Base-by-base conservation (phyloP, 1,284 basidiomycete genomes). In the Tremellales sp. region DNA sequence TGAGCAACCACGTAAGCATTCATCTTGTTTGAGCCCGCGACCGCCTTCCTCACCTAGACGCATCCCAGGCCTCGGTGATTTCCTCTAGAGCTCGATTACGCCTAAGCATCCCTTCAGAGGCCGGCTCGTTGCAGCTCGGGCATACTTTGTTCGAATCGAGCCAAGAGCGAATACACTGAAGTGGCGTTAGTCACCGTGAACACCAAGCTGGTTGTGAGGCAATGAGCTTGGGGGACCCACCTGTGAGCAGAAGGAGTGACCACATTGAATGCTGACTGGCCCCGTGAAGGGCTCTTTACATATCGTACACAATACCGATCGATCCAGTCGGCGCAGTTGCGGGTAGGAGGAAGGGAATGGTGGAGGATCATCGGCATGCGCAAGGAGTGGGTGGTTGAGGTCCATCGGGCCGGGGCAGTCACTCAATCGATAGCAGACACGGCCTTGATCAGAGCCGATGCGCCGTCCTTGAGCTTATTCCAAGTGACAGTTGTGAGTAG, bases 231-330 rank as follows among this genome's bases (percentile, higher is more conserved):
- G 17, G 24, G 12, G 12, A 58, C 72, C 52, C 43, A 72, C 72
- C 19, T 64, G 54, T 4, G 72, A 74, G 56, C 72, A 74, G 64
- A 74, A 74, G 1, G 63, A 65, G 49, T 74, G 72, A 13, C 72
- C 72, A 48, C 72, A 74, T 4, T 56, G 46, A 37, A 74, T 67
- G 23, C 58, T 61, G 44, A 74, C 72, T 1, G 72, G 72, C 2
- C 54, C 65, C 1, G 35, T 37, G 46, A 64, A 72, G 8, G 56
- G 53, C 45, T 69, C 70, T 51, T 72, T 72, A 52, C 70, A 72
- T 50, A 72, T 71, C 10, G 64, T 58, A 43, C 70, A 72, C 17
- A 63, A 42, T 11, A 70, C 50, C 1, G 65, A 60, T 3, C 61
- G 54, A 48, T 72, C 70, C 26, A 72, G 51, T 17, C 68, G 60